Evolutionary conservation across 2,329 filamentous ascomycete genomes (phyloP).

Genomic region (Fusarium nisikadoi): DNA sequence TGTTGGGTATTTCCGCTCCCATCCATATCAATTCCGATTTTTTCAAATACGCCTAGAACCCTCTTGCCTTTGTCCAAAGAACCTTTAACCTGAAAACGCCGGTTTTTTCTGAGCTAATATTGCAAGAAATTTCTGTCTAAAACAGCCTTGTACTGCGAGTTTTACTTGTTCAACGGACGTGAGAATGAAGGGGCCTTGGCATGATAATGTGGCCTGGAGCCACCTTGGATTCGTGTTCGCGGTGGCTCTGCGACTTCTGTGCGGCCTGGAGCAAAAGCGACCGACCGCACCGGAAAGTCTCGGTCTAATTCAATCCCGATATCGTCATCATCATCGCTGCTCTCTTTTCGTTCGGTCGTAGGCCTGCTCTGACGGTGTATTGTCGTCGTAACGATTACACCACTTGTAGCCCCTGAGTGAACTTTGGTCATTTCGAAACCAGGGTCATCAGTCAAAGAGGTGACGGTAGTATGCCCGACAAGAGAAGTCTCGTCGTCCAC

Average conservation of each 20-base stretch:
- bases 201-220: slow-evolving; percentile 15
- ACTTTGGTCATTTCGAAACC: slow-evolving; percentile 36
- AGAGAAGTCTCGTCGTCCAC: slow-evolving; percentile 45
- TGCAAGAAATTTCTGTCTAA: background rate
- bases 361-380: slow-evolving; percentile 50
- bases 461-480: slow-evolving; percentile 30
- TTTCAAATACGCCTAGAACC: background rate
- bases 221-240: slow-evolving; percentile 42
- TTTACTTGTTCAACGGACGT: background rate
- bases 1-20: slow-evolving; percentile 15
- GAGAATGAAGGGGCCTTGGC: slow-evolving; percentile 20
- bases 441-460: slow-evolving; percentile 33
- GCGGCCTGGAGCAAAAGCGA: slow-evolving; percentile 19
- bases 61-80: background rate
- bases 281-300: slow-evolving; percentile 23
- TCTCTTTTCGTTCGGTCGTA: slow-evolving; percentile 9
- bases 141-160: background rate
- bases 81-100: background rate
- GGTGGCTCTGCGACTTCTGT: slow-evolving; percentile 32
- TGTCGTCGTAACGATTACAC: slow-evolving; percentile 53
- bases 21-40: background rate
- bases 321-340: slow-evolving; percentile 20
- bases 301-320: slow-evolving; percentile 8
- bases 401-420: slow-evolving; percentile 27
- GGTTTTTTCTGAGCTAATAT: background rate